A percentile compares a stretch with the other conserved stretches of the same genome.
phyloP scores from a whole-genome alignment of 2,329 filamentous ascomycete genomes.

The Calonectria fujianensis region DNA sequence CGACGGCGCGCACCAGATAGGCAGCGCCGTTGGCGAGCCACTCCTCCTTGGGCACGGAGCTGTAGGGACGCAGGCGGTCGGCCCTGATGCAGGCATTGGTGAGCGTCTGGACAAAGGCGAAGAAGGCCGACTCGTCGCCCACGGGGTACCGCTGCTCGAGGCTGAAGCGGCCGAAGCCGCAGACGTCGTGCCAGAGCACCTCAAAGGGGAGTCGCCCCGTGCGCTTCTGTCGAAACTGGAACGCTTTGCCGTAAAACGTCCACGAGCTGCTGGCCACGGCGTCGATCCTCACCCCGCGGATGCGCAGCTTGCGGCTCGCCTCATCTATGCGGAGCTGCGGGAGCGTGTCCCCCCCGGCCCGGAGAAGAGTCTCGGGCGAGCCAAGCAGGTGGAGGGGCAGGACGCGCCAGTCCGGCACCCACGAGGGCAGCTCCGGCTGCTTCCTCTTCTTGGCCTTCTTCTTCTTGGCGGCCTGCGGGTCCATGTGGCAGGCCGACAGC shows the following conservation, averaged over 20 bases:
- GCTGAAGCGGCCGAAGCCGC: constrained; percentile 50
- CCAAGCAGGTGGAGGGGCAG: constrained; percentile 58
- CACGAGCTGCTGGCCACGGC: constrained; percentile 51
- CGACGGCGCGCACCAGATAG: constrained; percentile 54
- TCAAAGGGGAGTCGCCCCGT: constrained; percentile 53
- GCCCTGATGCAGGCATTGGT: constrained; percentile 58
- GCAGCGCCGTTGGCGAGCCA: constrained; percentile 59
- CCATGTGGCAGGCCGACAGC: constrained; percentile 55
- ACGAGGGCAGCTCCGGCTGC: constrained; percentile 55
- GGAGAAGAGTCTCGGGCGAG: constrained; percentile 57
- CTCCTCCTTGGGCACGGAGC: constrained; percentile 50
- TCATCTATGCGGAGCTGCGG: constrained; percentile 56
- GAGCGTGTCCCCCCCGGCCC: constrained; percentile 53
- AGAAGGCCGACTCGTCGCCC: constrained; percentile 55
- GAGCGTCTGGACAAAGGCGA: constrained; percentile 59
- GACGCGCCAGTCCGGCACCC: constrained; percentile 63
- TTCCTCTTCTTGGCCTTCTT: neutral
- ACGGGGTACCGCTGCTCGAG: constrained; percentile 53
- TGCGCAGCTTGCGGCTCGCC: constrained; percentile 49
- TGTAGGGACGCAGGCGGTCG: constrained; percentile 54
- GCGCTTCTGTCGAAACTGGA: constrained; percentile 52
- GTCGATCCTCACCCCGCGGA: constrained; percentile 57
- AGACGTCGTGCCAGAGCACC: constrained; percentile 56
- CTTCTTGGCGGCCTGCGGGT: constrained; percentile 41
- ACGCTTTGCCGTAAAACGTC: constrained; percentile 57